Conservation (phyloP, 2,329 filamentous ascomycete genomes). For the Microsporum audouinii region DNA sequence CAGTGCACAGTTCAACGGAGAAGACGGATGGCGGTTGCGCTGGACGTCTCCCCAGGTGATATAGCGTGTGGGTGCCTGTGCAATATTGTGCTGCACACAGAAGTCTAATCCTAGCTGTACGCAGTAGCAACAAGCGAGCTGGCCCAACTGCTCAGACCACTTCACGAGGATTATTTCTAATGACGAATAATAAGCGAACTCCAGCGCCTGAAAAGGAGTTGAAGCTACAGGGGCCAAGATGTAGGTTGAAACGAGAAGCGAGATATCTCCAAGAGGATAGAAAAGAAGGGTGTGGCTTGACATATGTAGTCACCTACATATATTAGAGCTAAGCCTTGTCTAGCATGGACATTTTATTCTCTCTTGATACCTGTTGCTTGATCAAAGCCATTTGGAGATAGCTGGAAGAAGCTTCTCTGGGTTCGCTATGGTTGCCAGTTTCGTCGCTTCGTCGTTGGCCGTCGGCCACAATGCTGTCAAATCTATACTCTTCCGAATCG, state of each 20-base stretch:
- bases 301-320: not conserved
- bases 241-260: not conserved
- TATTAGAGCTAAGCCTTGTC: not conserved
- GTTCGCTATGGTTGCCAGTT: slow-evolving; percentile 6
- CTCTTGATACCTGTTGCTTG: not conserved
- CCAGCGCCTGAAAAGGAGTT: not conserved
- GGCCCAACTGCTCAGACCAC: not conserved
- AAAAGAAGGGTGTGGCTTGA: not conserved
- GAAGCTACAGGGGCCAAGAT: not conserved
- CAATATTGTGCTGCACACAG: not conserved
- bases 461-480: slow-evolving; percentile 13
- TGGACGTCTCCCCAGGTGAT: not conserved
- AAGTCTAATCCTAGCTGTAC: not conserved
- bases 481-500: slow-evolving; percentile 12
- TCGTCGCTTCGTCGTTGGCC: slow-evolving; percentile 9
- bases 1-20: too few species aligned
- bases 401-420: not conserved
- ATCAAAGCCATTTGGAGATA: not conserved
- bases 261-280: not conserved
- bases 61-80: not conserved
- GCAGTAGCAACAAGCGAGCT: not conserved
- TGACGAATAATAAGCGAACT: not conserved
- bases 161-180: not conserved
- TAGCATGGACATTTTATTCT: not conserved
- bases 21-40: not conserved